These are phyloP conservation scores for Lathyrus aphaca DNA, from an alignment of 306 rosid species.

Conservation along the genomic window DNA sequence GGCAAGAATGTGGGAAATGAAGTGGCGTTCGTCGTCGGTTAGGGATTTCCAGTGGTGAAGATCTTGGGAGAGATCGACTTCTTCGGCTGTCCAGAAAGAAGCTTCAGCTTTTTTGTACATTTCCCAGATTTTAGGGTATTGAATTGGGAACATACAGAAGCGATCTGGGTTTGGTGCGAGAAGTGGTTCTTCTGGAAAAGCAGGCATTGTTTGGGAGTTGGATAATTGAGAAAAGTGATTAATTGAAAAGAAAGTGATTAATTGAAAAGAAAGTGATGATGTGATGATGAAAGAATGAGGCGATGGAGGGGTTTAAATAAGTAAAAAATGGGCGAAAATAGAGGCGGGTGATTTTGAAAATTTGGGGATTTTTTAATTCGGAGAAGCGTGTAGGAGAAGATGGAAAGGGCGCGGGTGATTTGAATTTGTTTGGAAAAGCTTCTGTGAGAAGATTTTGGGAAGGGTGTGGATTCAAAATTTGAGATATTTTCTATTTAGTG, in stretches of 20 bases:
- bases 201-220: slow-evolving; percentile 3
- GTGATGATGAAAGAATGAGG: neutral
- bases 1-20: neutral
- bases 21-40: neutral
- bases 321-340: neutral
- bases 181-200: neutral
- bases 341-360: neutral
- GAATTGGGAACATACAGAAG: slow-evolving; percentile 2
- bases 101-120: slow-evolving; percentile 14
- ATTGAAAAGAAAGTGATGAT: neutral
- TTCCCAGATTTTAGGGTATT: slow-evolving; percentile 13
- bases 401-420: neutral
- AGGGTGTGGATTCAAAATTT: no score
- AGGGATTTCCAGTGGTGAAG: neutral
- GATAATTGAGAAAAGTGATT: neutral
- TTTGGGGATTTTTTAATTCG: no score
- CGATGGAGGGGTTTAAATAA: neutral
- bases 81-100: slow-evolving; percentile 2
- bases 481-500: no score
- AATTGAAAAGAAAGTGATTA: neutral
- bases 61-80: neutral
- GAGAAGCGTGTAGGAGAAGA: neutral
- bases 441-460: neutral
- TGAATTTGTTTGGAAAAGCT: no score
- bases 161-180: neutral